phyloP scores from a whole-genome alignment of 2,329 filamentous ascomycete genomes.

The Botryotinia narcissicola region DNA sequence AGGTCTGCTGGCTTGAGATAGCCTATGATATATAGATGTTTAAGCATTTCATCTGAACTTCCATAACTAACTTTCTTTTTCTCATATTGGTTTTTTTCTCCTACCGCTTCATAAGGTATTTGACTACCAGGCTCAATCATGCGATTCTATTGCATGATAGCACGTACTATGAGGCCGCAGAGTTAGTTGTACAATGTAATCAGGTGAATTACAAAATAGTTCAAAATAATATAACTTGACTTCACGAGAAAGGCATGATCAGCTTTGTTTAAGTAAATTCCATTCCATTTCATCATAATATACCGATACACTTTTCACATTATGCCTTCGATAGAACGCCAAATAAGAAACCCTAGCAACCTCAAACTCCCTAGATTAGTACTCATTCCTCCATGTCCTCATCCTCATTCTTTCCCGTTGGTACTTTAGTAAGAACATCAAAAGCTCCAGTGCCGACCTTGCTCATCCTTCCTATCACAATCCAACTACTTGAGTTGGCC shows the following conservation, averaged over 20 bases:
- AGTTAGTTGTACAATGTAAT: background rate
- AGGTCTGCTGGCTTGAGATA: background rate
- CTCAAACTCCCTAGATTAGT: slow-evolving; percentile 18
- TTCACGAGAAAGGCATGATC: background rate
- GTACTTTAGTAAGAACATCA: slow-evolving; percentile 71
- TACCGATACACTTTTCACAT: slow-evolving; percentile 20
- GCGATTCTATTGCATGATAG: background rate
- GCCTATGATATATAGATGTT: background rate
- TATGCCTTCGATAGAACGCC: slow-evolving; percentile 13
- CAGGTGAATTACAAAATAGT: background rate
- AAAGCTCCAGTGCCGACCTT: slow-evolving; percentile 88
- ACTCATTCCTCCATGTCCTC: slow-evolving; percentile 19
- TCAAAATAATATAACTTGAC: background rate
- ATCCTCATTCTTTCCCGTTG: slow-evolving; percentile 26
- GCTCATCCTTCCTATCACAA: slow-evolving; percentile 82
- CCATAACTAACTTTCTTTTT: background rate
- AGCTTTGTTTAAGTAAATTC: background rate
- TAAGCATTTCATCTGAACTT: background rate
- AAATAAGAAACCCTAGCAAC: background rate
- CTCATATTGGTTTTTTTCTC: background rate
- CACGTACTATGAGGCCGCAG: background rate
- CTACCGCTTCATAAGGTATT: background rate
- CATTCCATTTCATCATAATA: slow-evolving; percentile 19
- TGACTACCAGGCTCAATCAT: background rate
- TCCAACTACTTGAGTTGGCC: slow-evolving; percentile 77